Evolutionary conservation across 768 basidiomycete genomes (phyloP).

Genomic region (Calocera cornea): DNA sequence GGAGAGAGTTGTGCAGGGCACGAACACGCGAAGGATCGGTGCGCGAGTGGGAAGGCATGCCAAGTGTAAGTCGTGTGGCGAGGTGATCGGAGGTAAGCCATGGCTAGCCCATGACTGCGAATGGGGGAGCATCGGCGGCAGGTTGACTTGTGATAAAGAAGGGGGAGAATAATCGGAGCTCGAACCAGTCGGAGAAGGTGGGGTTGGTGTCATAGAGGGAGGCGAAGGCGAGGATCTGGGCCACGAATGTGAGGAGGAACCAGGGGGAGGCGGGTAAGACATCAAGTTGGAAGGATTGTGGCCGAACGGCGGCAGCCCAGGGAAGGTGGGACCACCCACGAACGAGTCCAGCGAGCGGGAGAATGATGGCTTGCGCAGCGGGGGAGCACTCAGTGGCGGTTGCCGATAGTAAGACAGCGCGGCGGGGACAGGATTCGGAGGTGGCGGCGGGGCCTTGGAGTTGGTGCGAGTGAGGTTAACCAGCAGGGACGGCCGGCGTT

Average conservation of each 20-base stretch:
- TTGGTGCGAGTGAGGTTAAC: background rate
- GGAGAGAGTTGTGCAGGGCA: constrained; percentile 46
- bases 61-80: constrained; percentile 47
- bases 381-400: background rate
- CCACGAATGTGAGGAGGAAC: background rate
- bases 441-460: background rate
- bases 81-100: constrained; percentile 10
- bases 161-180: background rate
- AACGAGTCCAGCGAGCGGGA: constrained; percentile 2
- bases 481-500: background rate
- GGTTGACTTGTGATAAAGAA: background rate
- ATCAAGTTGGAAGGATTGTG: background rate
- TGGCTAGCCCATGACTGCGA: background rate
- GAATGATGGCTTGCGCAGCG: background rate
- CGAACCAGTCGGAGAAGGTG: background rate
- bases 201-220: background rate
- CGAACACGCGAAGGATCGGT: constrained; percentile 60
- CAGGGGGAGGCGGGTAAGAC: background rate
- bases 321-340: background rate
- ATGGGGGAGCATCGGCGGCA: background rate
- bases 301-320: background rate
- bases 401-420: background rate
- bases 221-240: background rate
- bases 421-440: background rate
- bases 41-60: constrained; percentile 53